Conservation (phyloP, 345 rosid genomes). For the Populus davidiana region DNA sequence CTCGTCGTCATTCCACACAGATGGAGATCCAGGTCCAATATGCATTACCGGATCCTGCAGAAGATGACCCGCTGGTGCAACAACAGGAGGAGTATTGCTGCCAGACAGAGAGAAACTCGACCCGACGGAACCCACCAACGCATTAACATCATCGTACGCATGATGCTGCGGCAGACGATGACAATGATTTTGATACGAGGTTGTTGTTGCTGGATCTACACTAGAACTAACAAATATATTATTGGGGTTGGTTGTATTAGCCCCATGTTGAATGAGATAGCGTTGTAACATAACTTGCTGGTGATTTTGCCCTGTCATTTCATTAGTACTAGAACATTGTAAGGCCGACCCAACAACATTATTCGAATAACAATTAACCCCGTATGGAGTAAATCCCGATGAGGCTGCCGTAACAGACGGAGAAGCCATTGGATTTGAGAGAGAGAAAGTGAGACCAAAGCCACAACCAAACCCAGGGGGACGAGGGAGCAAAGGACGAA, state of each 20-base stretch:
- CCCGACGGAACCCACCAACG: conserved; percentile 45
- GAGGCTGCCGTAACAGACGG: conserved; percentile 4
- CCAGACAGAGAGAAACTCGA: conserved; percentile 43
- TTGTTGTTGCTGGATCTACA: conserved; percentile 5
- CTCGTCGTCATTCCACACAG: conserved; percentile 67
- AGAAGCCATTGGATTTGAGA: conserved; percentile 6
- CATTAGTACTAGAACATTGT: conserved; percentile 27
- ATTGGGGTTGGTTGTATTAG: neutral
- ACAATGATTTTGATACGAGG: conserved; percentile 27
- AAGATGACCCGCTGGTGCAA: conserved; percentile 34
- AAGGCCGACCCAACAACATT: conserved; percentile 22
- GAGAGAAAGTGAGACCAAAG: conserved; percentile 22
- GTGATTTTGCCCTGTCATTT: conserved; percentile 20
- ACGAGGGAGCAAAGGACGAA: conserved; percentile 91
- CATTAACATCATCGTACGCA: conserved; percentile 2
- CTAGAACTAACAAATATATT: neutral
- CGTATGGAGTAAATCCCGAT: conserved; percentile 18
- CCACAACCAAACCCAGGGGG: conserved; percentile 41
- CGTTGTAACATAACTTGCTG: conserved; percentile 19
- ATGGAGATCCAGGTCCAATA: conserved; percentile 44
- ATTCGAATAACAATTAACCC: conserved; percentile 11
- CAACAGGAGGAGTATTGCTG: conserved; percentile 21
- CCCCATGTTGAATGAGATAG: conserved; percentile 2
- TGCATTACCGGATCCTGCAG: conserved; percentile 39
- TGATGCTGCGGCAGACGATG: neutral